phyloP scores from a whole-genome alignment of 108 stramenopile species.

The Cyclotella kingstonii region DNA sequence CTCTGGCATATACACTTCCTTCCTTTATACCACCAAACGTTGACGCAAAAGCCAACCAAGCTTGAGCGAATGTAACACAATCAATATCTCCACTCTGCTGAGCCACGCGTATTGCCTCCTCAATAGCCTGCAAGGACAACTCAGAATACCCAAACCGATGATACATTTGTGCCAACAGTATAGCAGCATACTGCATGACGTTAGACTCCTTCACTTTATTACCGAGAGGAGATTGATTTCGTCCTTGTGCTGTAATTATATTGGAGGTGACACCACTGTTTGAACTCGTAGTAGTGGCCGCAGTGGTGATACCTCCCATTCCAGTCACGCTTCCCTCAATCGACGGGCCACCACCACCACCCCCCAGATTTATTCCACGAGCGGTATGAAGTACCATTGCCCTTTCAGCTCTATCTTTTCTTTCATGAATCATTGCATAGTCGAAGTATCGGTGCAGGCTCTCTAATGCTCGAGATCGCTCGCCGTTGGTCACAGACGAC shows the following conservation, averaged over 20 bases:
- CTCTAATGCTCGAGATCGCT: constrained; percentile 80
- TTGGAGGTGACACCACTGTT: constrained; percentile 4
- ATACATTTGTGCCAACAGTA: constrained; percentile 74
- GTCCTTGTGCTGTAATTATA: background rate
- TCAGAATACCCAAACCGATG: constrained; percentile 68
- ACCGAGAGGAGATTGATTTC: constrained; percentile 1
- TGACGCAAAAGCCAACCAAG: constrained; percentile 55
- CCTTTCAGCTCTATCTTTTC: constrained; percentile 44
- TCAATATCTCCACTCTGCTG: constrained; percentile 87
- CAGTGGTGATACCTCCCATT: constrained; percentile 17
- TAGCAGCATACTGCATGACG: constrained; percentile 81
- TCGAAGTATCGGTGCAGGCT: constrained; percentile 93
- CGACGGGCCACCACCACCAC: constrained; percentile 1
- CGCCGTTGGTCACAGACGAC: constrained; percentile 70
- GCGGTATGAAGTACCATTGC: constrained; percentile 21
- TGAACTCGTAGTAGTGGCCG: background rate
- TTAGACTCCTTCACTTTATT: constrained; percentile 35
- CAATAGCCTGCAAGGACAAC: constrained; percentile 77
- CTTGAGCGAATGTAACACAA: constrained; percentile 80
- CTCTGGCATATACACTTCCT: constrained; percentile 10
- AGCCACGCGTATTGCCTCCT: constrained; percentile 92
- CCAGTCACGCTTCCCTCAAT: constrained; percentile 5
- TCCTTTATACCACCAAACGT: constrained; percentile 8
- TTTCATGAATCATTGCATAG: constrained; percentile 75
- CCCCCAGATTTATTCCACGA: too few species aligned